Evolutionary conservation across 2,329 filamentous ascomycete genomes (phyloP).

Genomic region (Fusarium oxysporum): DNA sequence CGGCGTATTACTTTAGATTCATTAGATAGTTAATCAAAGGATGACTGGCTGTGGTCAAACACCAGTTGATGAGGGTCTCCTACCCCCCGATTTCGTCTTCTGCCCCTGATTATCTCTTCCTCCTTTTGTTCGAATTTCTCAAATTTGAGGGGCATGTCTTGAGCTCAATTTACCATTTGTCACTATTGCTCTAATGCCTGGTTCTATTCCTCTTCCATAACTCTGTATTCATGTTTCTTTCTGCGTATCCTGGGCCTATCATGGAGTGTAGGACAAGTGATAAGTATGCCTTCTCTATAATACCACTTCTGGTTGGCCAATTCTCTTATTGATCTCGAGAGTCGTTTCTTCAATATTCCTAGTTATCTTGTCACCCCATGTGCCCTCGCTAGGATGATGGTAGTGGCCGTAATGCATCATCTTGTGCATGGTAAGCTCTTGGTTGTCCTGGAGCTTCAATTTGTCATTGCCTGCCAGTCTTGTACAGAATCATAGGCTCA

Average conservation of each 20-base stretch:
- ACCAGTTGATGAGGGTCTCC: neutral
- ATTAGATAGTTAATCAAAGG: constrained; percentile 5
- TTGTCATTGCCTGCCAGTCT: neutral
- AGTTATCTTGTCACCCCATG: neutral
- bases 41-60: neutral
- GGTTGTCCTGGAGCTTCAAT: neutral
- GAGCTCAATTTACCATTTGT: neutral
- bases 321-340: neutral
- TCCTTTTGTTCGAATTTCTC: neutral
- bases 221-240: neutral
- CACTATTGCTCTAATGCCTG: neutral
- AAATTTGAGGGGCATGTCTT: neutral
- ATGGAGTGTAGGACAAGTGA: neutral
- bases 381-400: neutral
- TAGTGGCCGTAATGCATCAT: neutral
- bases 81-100: neutral
- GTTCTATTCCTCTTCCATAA: neutral
- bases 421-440: neutral
- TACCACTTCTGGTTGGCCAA: neutral
- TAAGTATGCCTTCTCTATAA: neutral
- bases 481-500: neutral
- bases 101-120: neutral
- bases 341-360: neutral
- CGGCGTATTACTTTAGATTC: constrained; percentile 1
- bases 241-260: too few species aligned